phyloP scores from a whole-genome alignment of 2,329 filamentous ascomycete species.

The Penicillium occitanis region DNA sequence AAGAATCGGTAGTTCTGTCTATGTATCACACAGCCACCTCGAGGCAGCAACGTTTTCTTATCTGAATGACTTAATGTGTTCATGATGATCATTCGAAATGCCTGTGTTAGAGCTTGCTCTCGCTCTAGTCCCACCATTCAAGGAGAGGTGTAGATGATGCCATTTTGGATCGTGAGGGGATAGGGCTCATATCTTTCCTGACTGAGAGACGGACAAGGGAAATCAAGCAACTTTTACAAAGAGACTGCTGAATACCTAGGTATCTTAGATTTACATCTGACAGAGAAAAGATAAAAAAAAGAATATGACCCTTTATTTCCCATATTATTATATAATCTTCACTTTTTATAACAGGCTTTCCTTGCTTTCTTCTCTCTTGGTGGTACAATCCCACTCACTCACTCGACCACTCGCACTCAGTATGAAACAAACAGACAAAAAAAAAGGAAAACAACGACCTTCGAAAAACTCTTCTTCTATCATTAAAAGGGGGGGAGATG shows the following conservation, averaged over 20 bases:
- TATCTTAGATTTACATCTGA: not conserved
- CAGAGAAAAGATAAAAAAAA: not conserved
- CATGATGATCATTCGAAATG: not conserved
- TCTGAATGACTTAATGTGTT: not conserved
- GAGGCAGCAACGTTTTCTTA: not conserved
- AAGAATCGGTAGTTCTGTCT: not conserved
- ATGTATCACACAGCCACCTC: not conserved
- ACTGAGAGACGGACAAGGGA: not conserved
- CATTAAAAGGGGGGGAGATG: constrained; percentile 2
- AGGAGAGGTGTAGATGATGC: not conserved
- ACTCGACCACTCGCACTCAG: not conserved
- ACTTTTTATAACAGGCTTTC: constrained; percentile 9
- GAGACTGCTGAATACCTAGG: not conserved
- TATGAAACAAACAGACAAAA: not conserved
- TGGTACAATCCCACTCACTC: not conserved
- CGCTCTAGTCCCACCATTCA: not conserved
- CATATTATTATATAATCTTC: constrained; percentile 11
- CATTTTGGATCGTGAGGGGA: not conserved
- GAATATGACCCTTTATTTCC: constrained; percentile 7
- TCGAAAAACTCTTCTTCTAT: constrained; percentile 3
- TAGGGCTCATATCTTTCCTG: not conserved
- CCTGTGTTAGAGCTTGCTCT: not conserved
- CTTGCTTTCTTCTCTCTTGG: constrained; percentile 3
- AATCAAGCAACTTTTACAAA: not conserved
- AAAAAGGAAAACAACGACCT: not conserved